phyloP scores from a whole-genome alignment of 2,329 filamentous ascomycete genomes.

The Thermoascus crustaceus region DNA sequence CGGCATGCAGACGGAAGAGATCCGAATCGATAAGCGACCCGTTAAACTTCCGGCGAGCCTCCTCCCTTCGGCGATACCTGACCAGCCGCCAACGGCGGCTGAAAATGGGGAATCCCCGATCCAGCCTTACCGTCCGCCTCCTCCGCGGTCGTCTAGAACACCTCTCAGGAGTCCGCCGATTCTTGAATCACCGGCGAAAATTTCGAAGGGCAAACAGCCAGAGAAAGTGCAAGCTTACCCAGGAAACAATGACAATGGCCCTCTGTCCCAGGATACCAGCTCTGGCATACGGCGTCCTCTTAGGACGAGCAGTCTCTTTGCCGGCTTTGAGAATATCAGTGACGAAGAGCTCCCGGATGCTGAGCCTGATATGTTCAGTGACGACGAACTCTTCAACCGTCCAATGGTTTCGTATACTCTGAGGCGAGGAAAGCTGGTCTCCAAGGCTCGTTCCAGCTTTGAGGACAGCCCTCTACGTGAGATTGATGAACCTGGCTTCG shows the following conservation, averaged over 20 bases:
- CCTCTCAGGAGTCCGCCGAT: slow-evolving; percentile 19
- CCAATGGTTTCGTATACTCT: slow-evolving; percentile 38
- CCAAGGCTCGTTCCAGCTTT: slow-evolving; percentile 21
- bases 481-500: slow-evolving; percentile 29
- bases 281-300: slow-evolving; percentile 60
- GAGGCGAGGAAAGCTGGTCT: slow-evolving; percentile 35
- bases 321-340: slow-evolving; percentile 67
- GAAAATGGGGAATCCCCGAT: slow-evolving; percentile 19
- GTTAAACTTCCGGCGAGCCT: slow-evolving; percentile 68
- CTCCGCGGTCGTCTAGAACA: slow-evolving; percentile 25
- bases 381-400: slow-evolving; percentile 38
- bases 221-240: slow-evolving; percentile 60
- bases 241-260: slow-evolving; percentile 73
- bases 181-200: slow-evolving; percentile 40
- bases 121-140: slow-evolving; percentile 26
- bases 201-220: slow-evolving; percentile 12
- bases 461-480: slow-evolving; percentile 28
- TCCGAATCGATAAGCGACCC: slow-evolving; percentile 70
- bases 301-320: slow-evolving; percentile 76
- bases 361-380: slow-evolving; percentile 30
- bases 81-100: slow-evolving; percentile 34
- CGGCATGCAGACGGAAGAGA: slow-evolving; percentile 81
- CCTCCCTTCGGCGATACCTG: slow-evolving; percentile 66
- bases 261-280: slow-evolving; percentile 51
- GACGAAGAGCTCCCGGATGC: slow-evolving; percentile 33